Percentiles rank a stretch among this genome's conserved stretches.
phyloP scores from a whole-genome alignment of 2,329 filamentous ascomycete genomes.

The Stagonosporopsis cucurbitacearum region DNA sequence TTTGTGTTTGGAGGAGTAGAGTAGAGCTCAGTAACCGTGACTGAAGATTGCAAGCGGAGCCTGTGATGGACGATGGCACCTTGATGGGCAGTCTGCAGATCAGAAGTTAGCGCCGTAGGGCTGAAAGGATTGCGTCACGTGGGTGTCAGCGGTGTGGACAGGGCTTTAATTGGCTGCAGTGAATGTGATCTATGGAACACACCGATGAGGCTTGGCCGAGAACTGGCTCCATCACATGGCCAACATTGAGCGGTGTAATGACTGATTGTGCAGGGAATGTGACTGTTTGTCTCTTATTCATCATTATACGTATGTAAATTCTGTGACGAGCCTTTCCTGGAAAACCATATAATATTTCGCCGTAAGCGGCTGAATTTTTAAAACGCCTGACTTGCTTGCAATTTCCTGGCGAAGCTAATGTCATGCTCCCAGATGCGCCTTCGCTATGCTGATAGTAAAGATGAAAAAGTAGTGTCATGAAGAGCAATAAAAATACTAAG shows the following conservation, averaged over 20 bases:
- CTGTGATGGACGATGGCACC: slow-evolving; percentile 18
- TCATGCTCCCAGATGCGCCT: slow-evolving; percentile 25
- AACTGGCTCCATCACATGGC: not conserved
- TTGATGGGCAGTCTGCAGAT: slow-evolving; percentile 27
- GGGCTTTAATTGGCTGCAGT: slow-evolving; percentile 5
- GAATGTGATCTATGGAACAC: no score
- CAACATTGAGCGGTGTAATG: not conserved
- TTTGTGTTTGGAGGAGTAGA: not conserved
- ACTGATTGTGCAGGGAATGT: not conserved
- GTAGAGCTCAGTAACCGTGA: not conserved
- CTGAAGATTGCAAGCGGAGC: not conserved
- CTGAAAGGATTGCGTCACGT: slow-evolving; percentile 14
- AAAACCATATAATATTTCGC: not conserved
- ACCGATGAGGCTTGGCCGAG: not conserved
- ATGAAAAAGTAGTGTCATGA: not conserved
- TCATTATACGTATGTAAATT: not conserved
- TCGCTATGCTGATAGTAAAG: slow-evolving; percentile 31
- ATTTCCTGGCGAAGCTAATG: slow-evolving; percentile 7
- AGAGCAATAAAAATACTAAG: not conserved
- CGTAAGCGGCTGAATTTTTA: not conserved
- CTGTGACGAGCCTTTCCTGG: not conserved
- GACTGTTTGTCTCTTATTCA: not conserved
- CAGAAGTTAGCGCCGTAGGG: slow-evolving; percentile 9
- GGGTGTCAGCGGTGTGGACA: not conserved
- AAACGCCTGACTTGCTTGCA: slow-evolving; percentile 13